Evolutionary conservation across 805 yeast species (phyloP).

Genomic region (Saturnispora bothae): DNA sequence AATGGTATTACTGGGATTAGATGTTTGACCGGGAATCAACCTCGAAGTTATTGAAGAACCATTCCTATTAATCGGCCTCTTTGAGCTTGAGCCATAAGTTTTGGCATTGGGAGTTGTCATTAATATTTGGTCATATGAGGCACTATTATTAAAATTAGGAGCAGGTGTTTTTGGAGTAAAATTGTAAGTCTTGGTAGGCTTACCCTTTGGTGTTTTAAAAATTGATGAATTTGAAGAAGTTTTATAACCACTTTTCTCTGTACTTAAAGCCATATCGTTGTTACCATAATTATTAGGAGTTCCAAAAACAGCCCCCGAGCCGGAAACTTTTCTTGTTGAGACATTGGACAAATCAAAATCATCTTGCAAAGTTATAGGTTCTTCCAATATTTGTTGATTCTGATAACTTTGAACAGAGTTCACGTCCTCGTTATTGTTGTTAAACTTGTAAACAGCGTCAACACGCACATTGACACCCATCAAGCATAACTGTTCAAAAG

Average conservation of each 20-base stretch:
- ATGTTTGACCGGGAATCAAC: not conserved
- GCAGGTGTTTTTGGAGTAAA: conserved; percentile 9
- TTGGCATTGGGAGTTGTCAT: conserved; percentile 4
- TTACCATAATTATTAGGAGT: not conserved
- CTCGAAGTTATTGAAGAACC: not conserved
- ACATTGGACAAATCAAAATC: conserved; percentile 30
- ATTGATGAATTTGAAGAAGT: conserved; percentile 2
- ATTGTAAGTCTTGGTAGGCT: conserved; percentile 14
- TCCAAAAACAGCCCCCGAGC: conserved; percentile 8
- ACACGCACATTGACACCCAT: conserved; percentile 64
- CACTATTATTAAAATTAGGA: not conserved
- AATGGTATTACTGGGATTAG: not conserved
- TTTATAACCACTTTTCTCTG: too few species aligned
- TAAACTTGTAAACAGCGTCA: conserved; percentile 37
- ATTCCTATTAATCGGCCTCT: conserved; percentile 1
- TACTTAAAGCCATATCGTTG: too few species aligned
- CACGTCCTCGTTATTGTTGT: not conserved
- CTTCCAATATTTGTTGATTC: conserved; percentile 10
- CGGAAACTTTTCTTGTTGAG: conserved; percentile 7
- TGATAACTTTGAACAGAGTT: not conserved
- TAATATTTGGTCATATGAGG: conserved; percentile 4
- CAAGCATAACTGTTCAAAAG: conserved; percentile 63
- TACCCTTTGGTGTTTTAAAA: conserved; percentile 15
- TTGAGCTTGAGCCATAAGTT: not conserved
- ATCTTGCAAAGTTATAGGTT: conserved; percentile 7